Base-by-base conservation (phyloP, 495 filamentous ascomycete species). In the Penicillium alfredii region DNA sequence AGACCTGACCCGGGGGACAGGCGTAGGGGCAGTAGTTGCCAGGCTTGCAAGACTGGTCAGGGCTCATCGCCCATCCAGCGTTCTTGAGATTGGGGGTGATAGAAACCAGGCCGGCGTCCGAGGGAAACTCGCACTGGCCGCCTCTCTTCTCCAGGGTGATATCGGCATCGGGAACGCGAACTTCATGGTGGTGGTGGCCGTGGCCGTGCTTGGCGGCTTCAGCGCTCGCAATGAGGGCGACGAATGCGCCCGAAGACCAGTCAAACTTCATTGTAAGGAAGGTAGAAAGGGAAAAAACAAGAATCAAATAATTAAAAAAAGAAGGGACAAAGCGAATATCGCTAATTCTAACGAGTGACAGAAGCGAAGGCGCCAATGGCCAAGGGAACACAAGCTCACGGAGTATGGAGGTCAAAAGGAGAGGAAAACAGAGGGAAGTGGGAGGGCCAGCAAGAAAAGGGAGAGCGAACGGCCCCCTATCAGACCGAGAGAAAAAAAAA, bases 31-130 rank as follows among this genome's bases (percentile, higher is more conserved):
- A 92, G 59, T 78, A 88, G 39, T 64, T 76, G 10, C 78, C 82
- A 4, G 81, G 73, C 29, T 64, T 61, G 53, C 86, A 92, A 15
- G 73, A 55, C 53, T 86, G 74, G 61, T 92, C 75, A 6, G 83
- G 82, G 51, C 81, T 83, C 76, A 92, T 81, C 21, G 85, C 86
- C 80, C 85, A 92, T 41, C 85, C 85, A 21, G 69, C 83, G 61
- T 92, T 92, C 49, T 61, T 44, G 16, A 44, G 53, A 31, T 66
- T 71, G 5, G 86, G 82, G 4, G 78, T 82, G 17, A 90, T 71
- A 20, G 72, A 56, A 28, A 88, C 74, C 45, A 89, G 59, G 23
- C 84, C 84, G 14, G 76, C 78, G 50, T 84, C 68, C 23, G 56
- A 58, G 10, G 86, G 85, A 52, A 89, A 81, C 35, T 71, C 42